Conservation (phyloP, 331 rosid species). For the Malus hybrid region DNA sequence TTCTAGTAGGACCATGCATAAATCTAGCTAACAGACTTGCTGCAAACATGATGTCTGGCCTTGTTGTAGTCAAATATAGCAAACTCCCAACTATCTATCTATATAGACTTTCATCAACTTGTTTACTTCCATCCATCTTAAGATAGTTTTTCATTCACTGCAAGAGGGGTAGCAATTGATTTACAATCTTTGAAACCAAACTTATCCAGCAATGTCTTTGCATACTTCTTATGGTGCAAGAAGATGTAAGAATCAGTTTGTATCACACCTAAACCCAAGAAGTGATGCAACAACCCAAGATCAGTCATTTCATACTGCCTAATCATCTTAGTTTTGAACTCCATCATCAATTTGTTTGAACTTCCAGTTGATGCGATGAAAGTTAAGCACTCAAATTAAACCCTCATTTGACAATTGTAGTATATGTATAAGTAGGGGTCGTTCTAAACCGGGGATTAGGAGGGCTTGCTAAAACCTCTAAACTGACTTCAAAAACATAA, state of each 20-base stretch:
- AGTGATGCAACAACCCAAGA: rapidly evolving
- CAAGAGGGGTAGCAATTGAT: background rate
- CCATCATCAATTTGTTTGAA: background rate
- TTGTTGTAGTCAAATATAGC: background rate
- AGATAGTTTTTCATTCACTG: background rate
- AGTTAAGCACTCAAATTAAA: too few relatives aligned
- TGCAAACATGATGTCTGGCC: background rate
- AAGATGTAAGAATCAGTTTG: background rate
- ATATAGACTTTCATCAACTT: too few relatives aligned
- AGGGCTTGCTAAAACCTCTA: too few relatives aligned
- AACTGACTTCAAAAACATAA: too few relatives aligned
- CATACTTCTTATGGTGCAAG: background rate
- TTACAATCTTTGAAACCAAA: background rate
- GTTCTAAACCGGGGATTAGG: too few relatives aligned
- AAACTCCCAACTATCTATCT: background rate
- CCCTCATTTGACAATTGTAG: too few relatives aligned
- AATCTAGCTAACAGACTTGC: background rate
- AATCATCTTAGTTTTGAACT: background rate
- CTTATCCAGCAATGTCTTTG: background rate
- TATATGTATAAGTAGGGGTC: too few relatives aligned
- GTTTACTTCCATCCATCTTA: too few relatives aligned
- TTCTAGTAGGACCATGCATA: background rate
- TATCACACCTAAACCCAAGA: background rate
- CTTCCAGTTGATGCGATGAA: too few relatives aligned
- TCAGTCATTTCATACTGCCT: background rate